Conservation (phyloP, 768 basidiomycete species). For the Trametes elegans region DNA sequence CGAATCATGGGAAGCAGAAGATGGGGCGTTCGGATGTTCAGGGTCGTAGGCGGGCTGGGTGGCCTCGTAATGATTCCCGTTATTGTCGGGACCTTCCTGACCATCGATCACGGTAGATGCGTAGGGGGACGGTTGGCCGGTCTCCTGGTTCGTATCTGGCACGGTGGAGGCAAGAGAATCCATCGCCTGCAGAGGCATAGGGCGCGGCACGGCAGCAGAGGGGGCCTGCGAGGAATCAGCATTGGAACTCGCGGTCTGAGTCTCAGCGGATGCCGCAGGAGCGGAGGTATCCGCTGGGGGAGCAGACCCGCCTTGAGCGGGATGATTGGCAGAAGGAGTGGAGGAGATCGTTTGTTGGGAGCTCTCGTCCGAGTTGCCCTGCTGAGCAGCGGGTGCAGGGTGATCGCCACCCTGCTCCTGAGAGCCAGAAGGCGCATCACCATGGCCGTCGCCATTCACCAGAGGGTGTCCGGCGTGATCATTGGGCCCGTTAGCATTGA, state of each 20-base stretch:
- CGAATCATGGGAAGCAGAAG: neutral
- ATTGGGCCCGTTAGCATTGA: conserved; percentile 12
- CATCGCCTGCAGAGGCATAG: conserved; percentile 39
- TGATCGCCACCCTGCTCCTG: conserved; percentile 13
- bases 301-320: conserved; percentile 32
- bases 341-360: conserved; percentile 23
- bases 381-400: neutral
- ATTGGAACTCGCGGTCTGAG: conserved; percentile 43
- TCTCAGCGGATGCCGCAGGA: conserved; percentile 47
- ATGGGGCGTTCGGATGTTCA: conserved; percentile 3
- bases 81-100: conserved; percentile 1
- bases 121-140: conserved; percentile 15
- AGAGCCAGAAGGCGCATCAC: conserved; percentile 14
- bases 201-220: conserved; percentile 26
- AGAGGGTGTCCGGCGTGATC: conserved; percentile 12
- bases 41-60: conserved; percentile 19
- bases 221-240: conserved; percentile 37
- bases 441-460: conserved; percentile 15
- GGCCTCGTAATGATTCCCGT: conserved; percentile 9
- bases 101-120: conserved; percentile 22
- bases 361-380: conserved; percentile 8
- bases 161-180: conserved; percentile 54
- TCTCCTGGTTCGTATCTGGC: conserved; percentile 41
- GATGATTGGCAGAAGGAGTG: conserved; percentile 26
- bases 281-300: conserved; percentile 34